Percentiles rank a stretch among this genome's conserved stretches.
These are phyloP conservation scores for Gnetum montanum DNA, from an alignment of 75 land plant genomes.

Conservation along the genomic window DNA sequence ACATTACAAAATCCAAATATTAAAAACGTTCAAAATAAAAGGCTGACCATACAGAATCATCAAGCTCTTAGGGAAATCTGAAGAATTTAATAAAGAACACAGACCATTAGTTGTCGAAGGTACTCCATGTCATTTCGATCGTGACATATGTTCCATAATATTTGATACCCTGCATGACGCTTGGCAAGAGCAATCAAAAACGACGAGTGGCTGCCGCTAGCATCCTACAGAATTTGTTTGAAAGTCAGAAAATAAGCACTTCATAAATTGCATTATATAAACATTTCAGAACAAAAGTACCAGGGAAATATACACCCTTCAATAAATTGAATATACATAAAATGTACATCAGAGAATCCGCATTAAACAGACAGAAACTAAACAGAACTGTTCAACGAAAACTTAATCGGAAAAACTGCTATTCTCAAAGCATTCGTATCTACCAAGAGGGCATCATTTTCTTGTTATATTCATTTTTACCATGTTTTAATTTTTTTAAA, in stretches of 20 bases:
- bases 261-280: neutral
- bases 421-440: no score
- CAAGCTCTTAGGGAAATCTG: neutral
- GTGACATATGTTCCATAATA: slow-evolving; percentile 70
- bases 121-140: slow-evolving; percentile 68
- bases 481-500: no score
- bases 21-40: no score
- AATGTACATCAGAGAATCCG: no score
- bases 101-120: slow-evolving; percentile 80
- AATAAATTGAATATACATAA: no score
- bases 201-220: slow-evolving; percentile 24
- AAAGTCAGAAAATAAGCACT: neutral
- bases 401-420: no score
- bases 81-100: slow-evolving; percentile 5
- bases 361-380: no score
- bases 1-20: no score
- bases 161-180: slow-evolving; percentile 80
- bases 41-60: neutral
- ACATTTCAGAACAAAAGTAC: neutral
- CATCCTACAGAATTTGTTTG: slow-evolving; percentile 18
- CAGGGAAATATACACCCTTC: neutral
- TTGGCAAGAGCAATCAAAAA: slow-evolving; percentile 59
- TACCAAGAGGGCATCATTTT: no score
- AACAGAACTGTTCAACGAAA: no score
- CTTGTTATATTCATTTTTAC: no score